Conservation (phyloP, 1,139 yeast species). For the Hansenula lynferdii region DNA sequence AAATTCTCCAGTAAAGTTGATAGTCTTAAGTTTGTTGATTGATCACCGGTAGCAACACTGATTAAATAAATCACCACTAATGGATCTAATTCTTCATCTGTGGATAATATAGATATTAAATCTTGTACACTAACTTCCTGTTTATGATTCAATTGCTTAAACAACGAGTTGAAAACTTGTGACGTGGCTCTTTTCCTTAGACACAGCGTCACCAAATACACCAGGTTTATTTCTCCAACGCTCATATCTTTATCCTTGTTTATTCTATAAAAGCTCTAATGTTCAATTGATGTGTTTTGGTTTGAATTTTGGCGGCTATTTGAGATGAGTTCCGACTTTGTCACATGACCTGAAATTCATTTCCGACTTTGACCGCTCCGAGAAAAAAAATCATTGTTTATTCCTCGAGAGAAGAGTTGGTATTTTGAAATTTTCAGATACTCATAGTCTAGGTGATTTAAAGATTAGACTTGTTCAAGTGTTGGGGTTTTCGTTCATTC, state of each 20-base stretch:
- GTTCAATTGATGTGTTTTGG: too few relatives aligned
- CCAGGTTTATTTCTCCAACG: neutral
- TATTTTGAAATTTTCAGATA: too few relatives aligned
- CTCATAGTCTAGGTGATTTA: too few relatives aligned
- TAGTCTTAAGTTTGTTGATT: conserved; percentile 10
- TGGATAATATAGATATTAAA: conserved; percentile 7
- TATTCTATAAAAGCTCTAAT: too few relatives aligned
- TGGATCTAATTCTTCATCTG: conserved; percentile 12
- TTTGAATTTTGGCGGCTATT: too few relatives aligned
- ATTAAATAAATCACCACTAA: conserved; percentile 13
- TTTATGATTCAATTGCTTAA: conserved; percentile 19
- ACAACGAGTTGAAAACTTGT: conserved; percentile 12
- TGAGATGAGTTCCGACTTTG: neutral
- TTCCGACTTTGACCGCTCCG: neutral
- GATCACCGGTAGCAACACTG: conserved; percentile 9
- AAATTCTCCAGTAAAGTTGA: conserved; percentile 10
- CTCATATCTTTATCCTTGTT: too few relatives aligned
- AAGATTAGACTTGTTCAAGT: too few relatives aligned
- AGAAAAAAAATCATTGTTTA: conserved; percentile 1
- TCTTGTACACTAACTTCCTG: conserved; percentile 14
- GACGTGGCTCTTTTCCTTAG: conserved; percentile 13
- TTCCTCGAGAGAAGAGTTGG: too few relatives aligned
- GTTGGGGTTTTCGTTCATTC: too few relatives aligned
- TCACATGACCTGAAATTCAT: neutral
- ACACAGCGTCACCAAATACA: conserved; percentile 12